These are phyloP conservation scores for Pseudisothecium myosuroides DNA, from an alignment of 225 moss, liverwort and hornwort genomes.

Conservation along the genomic window DNA sequence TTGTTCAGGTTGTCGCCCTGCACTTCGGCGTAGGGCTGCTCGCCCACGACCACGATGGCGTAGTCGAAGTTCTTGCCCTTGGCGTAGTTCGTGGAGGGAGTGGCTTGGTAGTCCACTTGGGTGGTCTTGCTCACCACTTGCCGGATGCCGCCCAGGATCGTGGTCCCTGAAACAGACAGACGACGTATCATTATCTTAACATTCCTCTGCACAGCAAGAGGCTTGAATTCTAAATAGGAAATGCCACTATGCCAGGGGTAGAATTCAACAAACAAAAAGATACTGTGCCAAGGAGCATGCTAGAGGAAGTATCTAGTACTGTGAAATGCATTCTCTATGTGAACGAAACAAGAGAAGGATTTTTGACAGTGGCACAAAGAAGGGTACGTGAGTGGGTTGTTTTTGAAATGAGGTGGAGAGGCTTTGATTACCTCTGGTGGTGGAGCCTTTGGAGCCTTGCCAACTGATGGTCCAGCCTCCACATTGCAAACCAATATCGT, in stretches of 20 bases:
- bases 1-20: constrained; percentile 56
- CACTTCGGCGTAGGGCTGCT: constrained; percentile 49
- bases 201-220: background rate
- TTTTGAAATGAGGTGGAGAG: background rate
- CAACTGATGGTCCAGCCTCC: constrained; percentile 82
- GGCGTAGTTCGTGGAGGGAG: constrained; percentile 22
- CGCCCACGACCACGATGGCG: constrained; percentile 61
- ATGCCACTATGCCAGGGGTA: background rate
- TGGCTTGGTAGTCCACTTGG: constrained; percentile 23
- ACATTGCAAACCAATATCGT: constrained; percentile 64
- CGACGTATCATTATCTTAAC: no score
- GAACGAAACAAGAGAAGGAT: background rate
- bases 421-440: constrained; percentile 23
- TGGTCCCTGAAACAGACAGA: constrained; percentile 26
- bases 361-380: background rate
- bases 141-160: constrained; percentile 37
- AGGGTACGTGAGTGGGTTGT: background rate
- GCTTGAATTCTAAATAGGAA: background rate
- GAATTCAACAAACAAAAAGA: background rate
- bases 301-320: background rate
- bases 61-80: constrained; percentile 19
- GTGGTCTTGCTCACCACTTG: constrained; percentile 11
- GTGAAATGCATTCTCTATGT: background rate
- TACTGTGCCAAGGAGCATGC: background rate
- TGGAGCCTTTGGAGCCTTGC: constrained; percentile 60